Conservation (phyloP, 164 flowering plant species). For the Berberis vulgaris region DNA sequence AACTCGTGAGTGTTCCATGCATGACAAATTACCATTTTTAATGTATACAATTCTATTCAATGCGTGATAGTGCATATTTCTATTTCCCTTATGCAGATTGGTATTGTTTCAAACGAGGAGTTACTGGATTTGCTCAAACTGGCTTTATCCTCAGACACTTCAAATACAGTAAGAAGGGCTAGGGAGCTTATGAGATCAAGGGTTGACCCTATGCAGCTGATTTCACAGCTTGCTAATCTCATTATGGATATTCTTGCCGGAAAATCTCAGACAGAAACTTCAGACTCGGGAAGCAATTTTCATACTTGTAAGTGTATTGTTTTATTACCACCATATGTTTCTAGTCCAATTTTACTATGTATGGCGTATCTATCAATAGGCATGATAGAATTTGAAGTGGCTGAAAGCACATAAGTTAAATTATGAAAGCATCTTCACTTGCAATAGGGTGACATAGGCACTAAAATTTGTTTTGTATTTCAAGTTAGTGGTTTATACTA, state of each 20-base stretch:
- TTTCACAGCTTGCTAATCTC: slow-evolving; percentile 88
- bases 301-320: slow-evolving; percentile 46
- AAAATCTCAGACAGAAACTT: slow-evolving; percentile 34
- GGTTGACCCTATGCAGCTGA: slow-evolving; percentile 86
- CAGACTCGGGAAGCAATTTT: slow-evolving; percentile 42
- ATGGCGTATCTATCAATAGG: neutral
- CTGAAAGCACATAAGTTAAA: too few relatives aligned
- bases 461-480: too few relatives aligned
- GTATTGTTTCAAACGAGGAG: slow-evolving; percentile 82
- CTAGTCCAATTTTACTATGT: neutral
- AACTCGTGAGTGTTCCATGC: slow-evolving; percentile 54
- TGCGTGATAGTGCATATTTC: neutral
- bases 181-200: slow-evolving; percentile 87
- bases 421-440: too few relatives aligned
- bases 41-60: neutral
- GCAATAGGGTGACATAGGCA: too few relatives aligned
- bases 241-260: slow-evolving; percentile 94
- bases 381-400: too few relatives aligned
- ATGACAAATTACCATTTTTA: neutral
- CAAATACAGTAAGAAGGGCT: slow-evolving; percentile 80
- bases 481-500: neutral
- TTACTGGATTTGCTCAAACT: slow-evolving; percentile 78
- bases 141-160: slow-evolving; percentile 83
- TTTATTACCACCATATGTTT: neutral
- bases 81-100: slow-evolving; percentile 48